Conservation (phyloP, 75 land plant species). For the Sequoiadendron giganteum region DNA sequence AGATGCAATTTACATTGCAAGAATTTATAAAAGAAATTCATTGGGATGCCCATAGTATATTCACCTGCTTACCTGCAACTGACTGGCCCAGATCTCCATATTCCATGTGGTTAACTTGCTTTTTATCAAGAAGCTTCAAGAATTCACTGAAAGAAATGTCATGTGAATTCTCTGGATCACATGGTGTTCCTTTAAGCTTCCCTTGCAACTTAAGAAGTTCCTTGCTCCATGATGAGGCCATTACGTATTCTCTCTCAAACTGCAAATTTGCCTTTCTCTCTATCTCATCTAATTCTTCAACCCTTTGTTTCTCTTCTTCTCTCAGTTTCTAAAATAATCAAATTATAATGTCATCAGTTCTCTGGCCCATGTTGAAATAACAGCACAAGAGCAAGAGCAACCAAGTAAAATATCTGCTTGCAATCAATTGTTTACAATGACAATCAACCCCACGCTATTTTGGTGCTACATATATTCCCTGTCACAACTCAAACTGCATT, state of each 20-base stretch:
- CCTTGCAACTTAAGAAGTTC: constrained; percentile 57
- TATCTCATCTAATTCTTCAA: constrained; percentile 54
- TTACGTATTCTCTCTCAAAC: constrained; percentile 70
- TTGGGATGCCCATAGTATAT: neutral
- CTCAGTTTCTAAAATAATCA: constrained; percentile 51
- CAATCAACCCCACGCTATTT: neutral
- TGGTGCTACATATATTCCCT: too few species aligned
- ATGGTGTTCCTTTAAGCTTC: constrained; percentile 76
- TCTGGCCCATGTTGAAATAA: neutral
- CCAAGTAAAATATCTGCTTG: neutral
- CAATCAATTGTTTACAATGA: neutral
- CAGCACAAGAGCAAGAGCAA: neutral
- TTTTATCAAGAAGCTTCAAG: constrained; percentile 67
- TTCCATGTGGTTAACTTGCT: constrained; percentile 80
- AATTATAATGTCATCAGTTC: neutral
- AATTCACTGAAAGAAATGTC: constrained; percentile 80
- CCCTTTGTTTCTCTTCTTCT: constrained; percentile 53
- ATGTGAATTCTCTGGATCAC: constrained; percentile 86
- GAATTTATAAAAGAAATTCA: neutral
- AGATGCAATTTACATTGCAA: neutral
- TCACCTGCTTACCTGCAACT: constrained; percentile 60
- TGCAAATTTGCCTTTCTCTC: constrained; percentile 64
- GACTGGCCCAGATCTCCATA: constrained; percentile 83
- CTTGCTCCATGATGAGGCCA: constrained; percentile 71
- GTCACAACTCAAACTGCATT: too few species aligned